These are phyloP conservation scores for Epichloe festucae DNA, from an alignment of 2,329 filamentous ascomycete species.

Conservation along the genomic window DNA sequence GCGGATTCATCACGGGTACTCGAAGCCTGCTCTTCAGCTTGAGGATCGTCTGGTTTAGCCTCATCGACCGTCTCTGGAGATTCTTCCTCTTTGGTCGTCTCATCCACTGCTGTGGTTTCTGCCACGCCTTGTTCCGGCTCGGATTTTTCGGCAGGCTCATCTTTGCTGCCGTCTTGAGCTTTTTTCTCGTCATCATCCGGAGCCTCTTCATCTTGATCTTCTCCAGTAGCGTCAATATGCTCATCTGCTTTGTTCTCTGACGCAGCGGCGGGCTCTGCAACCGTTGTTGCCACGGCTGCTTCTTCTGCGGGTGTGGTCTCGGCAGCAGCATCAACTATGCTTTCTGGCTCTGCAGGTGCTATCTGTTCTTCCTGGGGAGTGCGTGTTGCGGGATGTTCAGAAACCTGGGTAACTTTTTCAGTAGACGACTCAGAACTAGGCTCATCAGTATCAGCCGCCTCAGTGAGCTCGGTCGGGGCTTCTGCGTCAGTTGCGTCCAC, in stretches of 20 bases:
- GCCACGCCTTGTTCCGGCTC: slow-evolving; percentile 1
- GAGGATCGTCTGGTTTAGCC: not conserved
- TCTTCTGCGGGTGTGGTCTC: slow-evolving; percentile 2
- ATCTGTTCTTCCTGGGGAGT: not conserved
- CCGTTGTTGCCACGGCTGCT: not conserved
- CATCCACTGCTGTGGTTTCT: not conserved
- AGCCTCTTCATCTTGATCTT: slow-evolving; percentile 1
- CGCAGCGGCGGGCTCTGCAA: not conserved
- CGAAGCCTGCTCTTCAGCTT: not conserved
- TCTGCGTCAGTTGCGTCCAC: not conserved
- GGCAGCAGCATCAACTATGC: not conserved
- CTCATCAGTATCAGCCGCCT: not conserved
- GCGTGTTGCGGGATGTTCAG: not conserved
- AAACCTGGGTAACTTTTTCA: slow-evolving; percentile 1
- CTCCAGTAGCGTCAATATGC: not conserved
- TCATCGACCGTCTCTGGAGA: not conserved
- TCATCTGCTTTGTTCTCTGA: not conserved
- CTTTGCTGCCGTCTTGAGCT: slow-evolving; percentile 1
- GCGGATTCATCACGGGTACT: no score
- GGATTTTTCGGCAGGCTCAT: not conserved
- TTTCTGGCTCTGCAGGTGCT: not conserved
- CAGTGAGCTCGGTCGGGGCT: not conserved
- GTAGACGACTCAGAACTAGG: not conserved
- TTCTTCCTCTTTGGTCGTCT: not conserved
- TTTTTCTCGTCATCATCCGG: slow-evolving; percentile 1